phyloP scores from a whole-genome alignment of 768 basidiomycete genomes.

The Pleurotus sapidus region DNA sequence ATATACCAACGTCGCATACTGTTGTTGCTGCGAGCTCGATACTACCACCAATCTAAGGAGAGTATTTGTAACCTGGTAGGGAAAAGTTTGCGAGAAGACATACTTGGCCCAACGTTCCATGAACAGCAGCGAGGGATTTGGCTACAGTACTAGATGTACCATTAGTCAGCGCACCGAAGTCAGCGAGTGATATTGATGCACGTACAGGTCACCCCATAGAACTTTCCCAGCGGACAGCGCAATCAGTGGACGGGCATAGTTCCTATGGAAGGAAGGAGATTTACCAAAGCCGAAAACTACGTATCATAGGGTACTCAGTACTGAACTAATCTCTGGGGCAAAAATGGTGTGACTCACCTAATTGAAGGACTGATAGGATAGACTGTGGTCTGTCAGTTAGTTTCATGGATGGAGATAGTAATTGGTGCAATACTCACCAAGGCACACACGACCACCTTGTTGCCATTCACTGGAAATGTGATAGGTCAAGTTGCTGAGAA shows the following conservation, averaged over 20 bases:
- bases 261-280: not conserved
- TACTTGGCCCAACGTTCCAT: constrained; percentile 7
- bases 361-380: not conserved
- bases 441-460: not conserved
- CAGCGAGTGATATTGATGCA: not conserved
- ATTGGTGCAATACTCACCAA: not conserved
- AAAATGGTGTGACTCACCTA: not conserved
- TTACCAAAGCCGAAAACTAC: constrained; percentile 4
- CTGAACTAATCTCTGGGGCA: too few relatives aligned
- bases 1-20: constrained; percentile 10
- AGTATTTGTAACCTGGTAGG: not conserved
- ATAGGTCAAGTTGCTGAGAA: not conserved
- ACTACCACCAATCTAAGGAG: constrained; percentile 9
- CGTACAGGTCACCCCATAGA: constrained; percentile 8
- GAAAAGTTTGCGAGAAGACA: not conserved
- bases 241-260: not conserved
- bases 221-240: not conserved
- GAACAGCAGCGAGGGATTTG: constrained; percentile 5
- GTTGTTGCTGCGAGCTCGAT: constrained; percentile 11
- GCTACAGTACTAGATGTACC: constrained; percentile 2
- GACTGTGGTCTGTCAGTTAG: not conserved
- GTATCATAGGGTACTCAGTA: not conserved
- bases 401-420: not conserved
- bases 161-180: not conserved
- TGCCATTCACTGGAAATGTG: not conserved